These are phyloP conservation scores for Pholiota adiposa DNA, from an alignment of 1,284 basidiomycete species.

Conservation along the genomic window DNA sequence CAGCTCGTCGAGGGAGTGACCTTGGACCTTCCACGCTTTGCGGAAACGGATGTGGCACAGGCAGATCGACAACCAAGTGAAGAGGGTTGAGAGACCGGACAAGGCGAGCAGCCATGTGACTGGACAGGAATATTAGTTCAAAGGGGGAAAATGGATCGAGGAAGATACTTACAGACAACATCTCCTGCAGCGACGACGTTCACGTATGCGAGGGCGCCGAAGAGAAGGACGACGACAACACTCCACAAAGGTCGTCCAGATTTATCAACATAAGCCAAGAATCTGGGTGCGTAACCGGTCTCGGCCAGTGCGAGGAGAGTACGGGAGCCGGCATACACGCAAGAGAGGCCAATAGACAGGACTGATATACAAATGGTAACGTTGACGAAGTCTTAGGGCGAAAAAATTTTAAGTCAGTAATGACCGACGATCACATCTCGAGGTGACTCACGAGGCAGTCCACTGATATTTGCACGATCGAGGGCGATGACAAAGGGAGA, in stretches of 20 bases:
- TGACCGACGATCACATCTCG: neutral
- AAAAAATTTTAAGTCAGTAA: neutral
- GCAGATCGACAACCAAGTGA: conserved; percentile 48
- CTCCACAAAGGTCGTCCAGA: conserved; percentile 45
- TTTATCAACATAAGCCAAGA: conserved; percentile 55
- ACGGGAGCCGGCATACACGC: conserved; percentile 69
- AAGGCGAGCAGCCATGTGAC: conserved; percentile 47
- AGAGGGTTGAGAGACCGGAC: conserved; percentile 47
- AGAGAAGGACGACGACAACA: conserved; percentile 39
- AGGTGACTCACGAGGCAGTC: conserved; percentile 55
- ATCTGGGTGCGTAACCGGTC: conserved; percentile 66
- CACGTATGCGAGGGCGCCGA: conserved; percentile 44
- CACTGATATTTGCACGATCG: conserved; percentile 58
- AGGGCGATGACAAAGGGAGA: conserved; percentile 73
- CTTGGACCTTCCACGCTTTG: conserved; percentile 44
- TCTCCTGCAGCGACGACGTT: conserved; percentile 38
- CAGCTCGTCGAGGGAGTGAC: conserved; percentile 47
- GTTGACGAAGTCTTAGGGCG: conserved; percentile 59
- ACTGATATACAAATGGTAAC: conserved; percentile 73
- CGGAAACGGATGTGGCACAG: conserved; percentile 52
- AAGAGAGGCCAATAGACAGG: conserved; percentile 70
- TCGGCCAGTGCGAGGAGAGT: conserved; percentile 72
- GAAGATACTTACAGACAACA: conserved; percentile 38
- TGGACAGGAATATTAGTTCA: conserved; percentile 16
- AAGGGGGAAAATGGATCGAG: neutral